Evolutionary conservation across 371 early-diverging fungal species (phyloP), one percentile per base, ranked within the genome.

Genomic region (Blakeslea trispora): DNA sequence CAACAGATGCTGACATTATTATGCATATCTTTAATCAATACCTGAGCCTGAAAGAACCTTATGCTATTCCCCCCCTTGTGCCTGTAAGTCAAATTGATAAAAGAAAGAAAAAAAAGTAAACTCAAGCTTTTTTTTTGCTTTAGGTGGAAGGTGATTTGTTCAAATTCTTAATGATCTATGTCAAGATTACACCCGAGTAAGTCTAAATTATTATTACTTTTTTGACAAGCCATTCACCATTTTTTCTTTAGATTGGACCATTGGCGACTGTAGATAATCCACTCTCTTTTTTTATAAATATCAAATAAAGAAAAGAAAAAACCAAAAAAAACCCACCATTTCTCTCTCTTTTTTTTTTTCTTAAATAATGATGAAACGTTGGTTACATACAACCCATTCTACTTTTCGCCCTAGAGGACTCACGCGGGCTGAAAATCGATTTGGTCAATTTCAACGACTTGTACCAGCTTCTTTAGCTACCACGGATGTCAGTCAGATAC

Each of bases 361-460:
- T 39, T 35, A 14, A 37, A 3, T 32, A 47, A 4, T 47, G 3
- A 5, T 50, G 1, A 50, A 21, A 37, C 34, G 50, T 37, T n/a
- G 7, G 14, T 17, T 50, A 9, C 50, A 50, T 21, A 21, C 50
- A 4, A 50, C 32, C 1, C 21, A 1, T 2, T 21, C 39, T 19
- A 35, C 8, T 5, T 21, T 10, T 21, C 10, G 15, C 10, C 50
- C 50, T 50, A 34, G 50, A 21, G 39, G 39, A 3, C 15, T 48
- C 4, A 14, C 35, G 11, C 31, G 35, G 37, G 4, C 21, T 42
- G 7, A 17, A 40, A 40, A 51, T 8, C 40, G 41, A 11, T 13
- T 37, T 75, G 68, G 72, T 18, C 54, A 37, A 2, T 76, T 67
- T 48, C 63, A 76, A 45, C 67, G 77, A 5, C 21, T 76, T 14